Base-by-base conservation (phyloP, 208 protist genomes). In the Trypanosoma boissoni region DNA sequence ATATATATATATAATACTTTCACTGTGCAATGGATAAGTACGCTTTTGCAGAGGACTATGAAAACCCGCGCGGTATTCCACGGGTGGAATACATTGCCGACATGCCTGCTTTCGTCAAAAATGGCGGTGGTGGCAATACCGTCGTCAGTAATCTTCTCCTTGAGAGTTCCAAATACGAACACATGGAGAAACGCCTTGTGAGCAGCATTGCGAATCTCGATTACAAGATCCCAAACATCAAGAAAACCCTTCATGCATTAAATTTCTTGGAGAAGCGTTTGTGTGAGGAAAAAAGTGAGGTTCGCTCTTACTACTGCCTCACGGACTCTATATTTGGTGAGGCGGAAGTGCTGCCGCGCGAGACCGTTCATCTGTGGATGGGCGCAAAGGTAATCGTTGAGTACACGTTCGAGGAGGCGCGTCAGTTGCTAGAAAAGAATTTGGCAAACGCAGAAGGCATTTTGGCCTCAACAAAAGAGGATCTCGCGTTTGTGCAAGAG, bases 321-420 rank as follows among this genome's bases (percentile, higher is more conserved):
- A 86, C 89, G 3, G 94, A 97, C 45, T 84, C 76, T 58, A 76
- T 97, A 32, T 96, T 95, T 68, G 88, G 76, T 46, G 73, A 95
- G 60, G 91, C 90, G 3, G 64, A 86, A 29, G 82, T 97, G 31
- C 58, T 49, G 14, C 75, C 84, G 16, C 87, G 94, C 72, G 59
- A 91, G 50, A 92, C 86, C 6, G 87, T 96, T 24, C 92, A 94
- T 62, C 64, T 98, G 3, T 98, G 92, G 94, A 81, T 98, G 16
- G 95, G 96, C 12, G 96, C 96, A 4, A 98, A 98, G 65, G 93
- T 98, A 10, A 98, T 98, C 94, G 91, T 98, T 23, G 97, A 99
- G 83, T 99, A 98, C 76, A 87, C 89, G 12, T 93, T 96, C 59
- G 96, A 98, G 7, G 97, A 98, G 72, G 96, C 97, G 2, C 72